Conservation (phyloP, 2,329 filamentous ascomycete genomes). For the Stenocarpella maydis region DNA sequence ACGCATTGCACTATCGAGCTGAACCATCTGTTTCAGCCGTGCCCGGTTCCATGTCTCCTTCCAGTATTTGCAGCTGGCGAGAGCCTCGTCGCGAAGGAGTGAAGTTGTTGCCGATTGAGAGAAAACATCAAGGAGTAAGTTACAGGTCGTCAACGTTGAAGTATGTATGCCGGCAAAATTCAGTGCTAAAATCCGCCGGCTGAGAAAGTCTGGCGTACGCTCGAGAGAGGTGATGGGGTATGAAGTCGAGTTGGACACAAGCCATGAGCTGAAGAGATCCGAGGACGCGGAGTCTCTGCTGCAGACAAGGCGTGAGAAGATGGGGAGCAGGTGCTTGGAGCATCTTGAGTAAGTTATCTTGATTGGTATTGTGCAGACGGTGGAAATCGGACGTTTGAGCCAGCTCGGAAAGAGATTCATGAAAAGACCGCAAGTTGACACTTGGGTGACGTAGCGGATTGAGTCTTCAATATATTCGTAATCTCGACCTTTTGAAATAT, state of each 20-base stretch:
- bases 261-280: conserved; percentile 10
- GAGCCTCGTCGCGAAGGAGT: no score
- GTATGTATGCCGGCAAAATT: no score
- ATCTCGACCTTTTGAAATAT: background rate
- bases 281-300: background rate
- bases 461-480: background rate
- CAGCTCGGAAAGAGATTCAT: conserved; percentile 11
- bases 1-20: no score
- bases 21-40: no score
- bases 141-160: no score
- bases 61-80: no score
- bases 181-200: no score
- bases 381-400: background rate
- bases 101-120: no score
- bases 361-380: conserved; percentile 4
- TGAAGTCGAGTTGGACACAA: background rate
- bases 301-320: background rate
- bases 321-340: background rate
- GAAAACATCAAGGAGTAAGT: no score
- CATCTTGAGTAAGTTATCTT: conserved; percentile 1
- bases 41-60: no score
- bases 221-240: background rate
- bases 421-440: conserved; percentile 10
- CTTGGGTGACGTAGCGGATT: background rate
- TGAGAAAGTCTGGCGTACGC: no score